Evolutionary conservation across 2,329 filamentous ascomycete genomes (phyloP), one percentile per base, ranked within the genome.

Genomic region (Aspergillus sp.): DNA sequence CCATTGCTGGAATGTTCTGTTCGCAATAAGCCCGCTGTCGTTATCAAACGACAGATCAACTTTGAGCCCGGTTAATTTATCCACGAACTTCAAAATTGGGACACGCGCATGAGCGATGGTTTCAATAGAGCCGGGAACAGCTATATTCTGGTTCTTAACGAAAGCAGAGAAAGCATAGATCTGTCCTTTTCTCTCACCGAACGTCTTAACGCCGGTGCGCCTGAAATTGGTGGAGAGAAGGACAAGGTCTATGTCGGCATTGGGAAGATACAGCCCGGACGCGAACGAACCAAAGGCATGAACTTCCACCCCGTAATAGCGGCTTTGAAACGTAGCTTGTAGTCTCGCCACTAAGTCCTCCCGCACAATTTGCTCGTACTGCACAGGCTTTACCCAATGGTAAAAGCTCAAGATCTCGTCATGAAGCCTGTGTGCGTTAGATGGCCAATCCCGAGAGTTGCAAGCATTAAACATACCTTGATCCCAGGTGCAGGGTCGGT

Each of bases 11-110:
- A 97, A 96, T 0, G 91, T 97, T 17, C 87, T 78, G 68, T 95
- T 89, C 3, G 95, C 93, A 17, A 83, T 76, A 9, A 97, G 78
- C 11, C 95, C 95, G 43, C 89, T 90, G 37, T 88, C 76, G 69
- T 97, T 98, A 76, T 99, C 93, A 70, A 99, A 97, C 0, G 93
- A 98, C 12, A 99, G 84, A 71, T 99, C 95, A 12, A 98, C 89
- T 65, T 90, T 90, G 53, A 99, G 79, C 12, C 87, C 87, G 1
- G 93, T 97, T 53, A 83, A 68, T 55, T 78, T 81, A 69, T 99
- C 95, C 45, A 91, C 83, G 68, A 90, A 98, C 73, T 99, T 99
- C 75, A 98, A 85, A 54, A 99, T 85, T 0, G 95, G 95, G 2
- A 99, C 93, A 67, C 90, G 91, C 21, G 95, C 93, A 63, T 82